These are phyloP conservation scores for Trichosporon faecale DNA, from an alignment of 1,284 basidiomycete genomes.

Conservation along the genomic window DNA sequence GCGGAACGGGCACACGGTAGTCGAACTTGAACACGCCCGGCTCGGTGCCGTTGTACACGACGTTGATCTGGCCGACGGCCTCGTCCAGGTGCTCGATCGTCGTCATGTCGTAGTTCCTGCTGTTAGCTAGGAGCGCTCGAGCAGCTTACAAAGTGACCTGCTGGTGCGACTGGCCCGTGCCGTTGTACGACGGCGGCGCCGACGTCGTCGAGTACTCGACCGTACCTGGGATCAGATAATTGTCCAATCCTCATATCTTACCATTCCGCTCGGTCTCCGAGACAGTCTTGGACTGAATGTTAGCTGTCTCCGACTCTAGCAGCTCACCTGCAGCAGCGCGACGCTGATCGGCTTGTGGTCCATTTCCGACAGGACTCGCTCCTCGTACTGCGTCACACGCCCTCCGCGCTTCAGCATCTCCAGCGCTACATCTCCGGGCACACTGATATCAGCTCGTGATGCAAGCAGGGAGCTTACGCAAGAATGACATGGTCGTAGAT, in stretches of 20 bases:
- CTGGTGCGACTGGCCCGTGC: conserved; percentile 8
- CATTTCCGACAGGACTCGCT: conserved; percentile 55
- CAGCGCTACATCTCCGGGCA: conserved; percentile 67
- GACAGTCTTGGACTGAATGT: not conserved
- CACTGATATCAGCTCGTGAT: conserved; percentile 25
- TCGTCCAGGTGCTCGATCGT: conserved; percentile 67
- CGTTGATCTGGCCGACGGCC: conserved; percentile 18
- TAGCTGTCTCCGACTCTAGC: not conserved
- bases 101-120: conserved; percentile 68
- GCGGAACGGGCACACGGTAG: not conserved
- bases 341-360: conserved; percentile 2
- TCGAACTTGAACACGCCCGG: not conserved
- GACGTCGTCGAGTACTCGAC: conserved; percentile 6
- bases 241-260: not conserved
- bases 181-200: conserved; percentile 21
- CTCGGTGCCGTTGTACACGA: not conserved
- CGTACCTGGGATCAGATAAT: conserved; percentile 23
- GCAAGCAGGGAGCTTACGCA: conserved; percentile 57
- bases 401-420: conserved; percentile 60
- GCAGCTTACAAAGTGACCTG: conserved; percentile 61
- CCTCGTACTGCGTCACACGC: conserved; percentile 59
- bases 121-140: not conserved
- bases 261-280: not conserved
- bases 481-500: conserved; percentile 73
- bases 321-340: not conserved